Evolutionary conservation across 176 grass and related monocot genomes (phyloP), one percentile per base, ranked within the genome.

Genomic region (Guadua angustifolia): DNA sequence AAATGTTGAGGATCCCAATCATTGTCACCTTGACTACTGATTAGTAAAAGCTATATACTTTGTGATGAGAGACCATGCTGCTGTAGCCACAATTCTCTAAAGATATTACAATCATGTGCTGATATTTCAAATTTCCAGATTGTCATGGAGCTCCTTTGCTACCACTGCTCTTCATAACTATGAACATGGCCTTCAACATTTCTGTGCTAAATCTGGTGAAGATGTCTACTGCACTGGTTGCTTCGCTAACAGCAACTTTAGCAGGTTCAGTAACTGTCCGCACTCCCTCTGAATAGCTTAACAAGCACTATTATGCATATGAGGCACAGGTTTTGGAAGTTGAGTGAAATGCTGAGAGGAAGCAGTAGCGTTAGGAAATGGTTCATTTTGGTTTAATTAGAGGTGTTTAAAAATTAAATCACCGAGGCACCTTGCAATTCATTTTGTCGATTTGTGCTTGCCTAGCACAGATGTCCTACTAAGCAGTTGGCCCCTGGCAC

Each of bases 161-260:
- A 66, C 93, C 93, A 83, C 63, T 95, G 25, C 77, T 99, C 24
- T 95, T 92, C 84, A 95, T 98, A 66, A 66, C 71, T 77, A 73
- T 82, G 86, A 99, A 99, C 82, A 94, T 99, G 83, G 89, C 87
- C 47, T 99, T 99, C 91, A 99, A 95, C 83, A 94, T 99, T 83
- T 92, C 93, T 77, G 24, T 90, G 69, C 86, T 95, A 77, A 90
- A 90, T 92, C 88, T 98, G 59, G 91, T 98, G 80, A 98, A 98
- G 89, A 89, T 95, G 83, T 93, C 96, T 78, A 92, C 93, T 32
- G 95, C 96, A 71, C 64, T 99, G 75, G 80, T 99, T 87, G 89
- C 93, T 81, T 99, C 93, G 4, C 66, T 95, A 74, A 88, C 93
- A 78, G 45, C 89, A 82, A 99, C 96, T 61, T 66, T 95, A 71